phyloP scores from a whole-genome alignment of 805 yeast species.

The Torulaspora maleeae region DNA sequence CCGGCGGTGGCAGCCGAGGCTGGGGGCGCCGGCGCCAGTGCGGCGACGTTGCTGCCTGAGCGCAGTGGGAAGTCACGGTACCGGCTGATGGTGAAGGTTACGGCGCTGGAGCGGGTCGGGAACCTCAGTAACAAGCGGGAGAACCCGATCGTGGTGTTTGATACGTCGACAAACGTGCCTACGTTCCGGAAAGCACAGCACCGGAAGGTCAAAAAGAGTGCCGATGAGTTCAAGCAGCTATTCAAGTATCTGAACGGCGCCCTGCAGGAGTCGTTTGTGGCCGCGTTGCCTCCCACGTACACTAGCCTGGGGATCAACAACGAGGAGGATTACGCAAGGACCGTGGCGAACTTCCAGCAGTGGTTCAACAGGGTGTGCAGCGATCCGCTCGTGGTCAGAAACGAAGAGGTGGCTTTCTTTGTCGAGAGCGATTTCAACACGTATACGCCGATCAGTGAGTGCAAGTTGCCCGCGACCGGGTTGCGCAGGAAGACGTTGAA shows the following conservation, averaged over 20 bases:
- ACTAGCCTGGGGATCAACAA: slow-evolving; percentile 82
- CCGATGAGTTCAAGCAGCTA: slow-evolving; percentile 68
- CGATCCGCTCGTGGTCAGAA: slow-evolving; percentile 77
- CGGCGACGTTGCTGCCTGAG: slow-evolving; percentile 1
- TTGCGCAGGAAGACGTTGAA: slow-evolving; percentile 82
- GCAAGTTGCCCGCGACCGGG: slow-evolving; percentile 73
- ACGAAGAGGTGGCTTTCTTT: slow-evolving; percentile 83
- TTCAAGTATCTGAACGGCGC: slow-evolving; percentile 74
- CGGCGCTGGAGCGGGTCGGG: slow-evolving; percentile 65
- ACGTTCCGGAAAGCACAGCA: slow-evolving; percentile 66
- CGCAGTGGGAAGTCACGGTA: slow-evolving; percentile 18
- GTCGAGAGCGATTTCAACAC: slow-evolving; percentile 68
- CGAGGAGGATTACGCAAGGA: slow-evolving; percentile 65
- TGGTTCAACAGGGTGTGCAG: slow-evolving; percentile 76
- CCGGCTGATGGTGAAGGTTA: slow-evolving; percentile 52
- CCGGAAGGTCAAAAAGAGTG: slow-evolving; percentile 74
- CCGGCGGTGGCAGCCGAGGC: slow-evolving; percentile 11
- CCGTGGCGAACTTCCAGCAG: slow-evolving; percentile 59
- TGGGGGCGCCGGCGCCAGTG: background rate
- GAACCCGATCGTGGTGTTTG: slow-evolving; percentile 76
- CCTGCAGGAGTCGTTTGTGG: slow-evolving; percentile 88
- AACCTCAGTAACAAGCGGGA: slow-evolving; percentile 50
- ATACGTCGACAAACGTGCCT: slow-evolving; percentile 64
- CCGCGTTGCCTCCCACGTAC: slow-evolving; percentile 70
- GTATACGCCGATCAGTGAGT: slow-evolving; percentile 47